Conservation (phyloP, 371 early-diverging fungal genomes). For the Rhizopus sp. region DNA sequence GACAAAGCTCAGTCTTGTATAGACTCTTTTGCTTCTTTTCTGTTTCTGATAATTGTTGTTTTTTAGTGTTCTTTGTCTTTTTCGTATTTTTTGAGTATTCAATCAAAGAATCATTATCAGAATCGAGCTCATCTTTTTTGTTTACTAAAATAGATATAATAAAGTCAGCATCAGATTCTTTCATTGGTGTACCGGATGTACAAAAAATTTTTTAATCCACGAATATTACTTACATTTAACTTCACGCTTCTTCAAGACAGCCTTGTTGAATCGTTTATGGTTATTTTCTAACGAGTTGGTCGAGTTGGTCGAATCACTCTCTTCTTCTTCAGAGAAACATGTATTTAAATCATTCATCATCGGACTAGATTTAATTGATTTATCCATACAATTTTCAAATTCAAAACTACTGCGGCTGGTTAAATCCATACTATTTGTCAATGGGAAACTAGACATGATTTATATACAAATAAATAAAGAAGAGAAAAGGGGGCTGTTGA, state of each 20-base stretch:
- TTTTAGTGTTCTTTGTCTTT: not conserved
- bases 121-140: not conserved
- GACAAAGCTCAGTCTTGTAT: constrained; percentile 38
- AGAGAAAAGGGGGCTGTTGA: not conserved
- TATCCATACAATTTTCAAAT: no score
- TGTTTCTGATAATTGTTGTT: not conserved
- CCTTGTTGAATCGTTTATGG: no score
- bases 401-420: no score
- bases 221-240: not conserved
- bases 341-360: no score
- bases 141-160: not conserved
- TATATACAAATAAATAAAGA: not conserved
- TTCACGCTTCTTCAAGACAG: not conserved
- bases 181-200: not conserved
- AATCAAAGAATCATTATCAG: constrained; percentile 3
- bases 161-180: not conserved
- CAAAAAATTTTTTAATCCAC: not conserved
- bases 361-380: no score
- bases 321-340: not conserved
- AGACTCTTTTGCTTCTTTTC: constrained; percentile 8
- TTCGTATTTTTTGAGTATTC: constrained; percentile 1
- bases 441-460: no score
- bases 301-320: not conserved
- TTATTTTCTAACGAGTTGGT: not conserved
- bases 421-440: no score